Evolutionary conservation across 1,139 yeast species (phyloP), one percentile per base, ranked within the genome.

Genomic region (Kurtzmaniella quercitrusa): DNA sequence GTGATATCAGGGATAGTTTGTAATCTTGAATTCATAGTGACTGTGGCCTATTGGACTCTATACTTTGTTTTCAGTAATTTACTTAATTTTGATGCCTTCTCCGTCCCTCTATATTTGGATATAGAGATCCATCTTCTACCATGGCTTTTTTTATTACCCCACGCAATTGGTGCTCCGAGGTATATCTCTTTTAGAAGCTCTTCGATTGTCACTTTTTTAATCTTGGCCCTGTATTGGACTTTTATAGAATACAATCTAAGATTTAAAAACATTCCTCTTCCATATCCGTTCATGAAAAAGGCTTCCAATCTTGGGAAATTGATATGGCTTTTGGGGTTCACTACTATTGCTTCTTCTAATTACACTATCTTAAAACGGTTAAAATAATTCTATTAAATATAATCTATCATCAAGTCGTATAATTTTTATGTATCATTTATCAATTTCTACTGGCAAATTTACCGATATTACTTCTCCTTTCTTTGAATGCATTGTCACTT

Each of bases 201-300:
- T 12, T 29, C 41, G 7, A 25, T 16, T 18, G 19, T 34, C 14
- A 46, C 49, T 3, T 23, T 19, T 31, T 23, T 39, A 6, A 27
- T 41, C 16, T 41, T 48, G 40, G 39, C 38, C 11, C 29, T 19
- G 8, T 43, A 44, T 38, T 44, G 48, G 48, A 2, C 38, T 9
- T 27, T 29, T 25, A 43, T 49, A n/a, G 43, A 43, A 25, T 34
- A 29, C 38, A 38, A 27, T 40, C 38, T 38, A 23, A 15, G 10
- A 12, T 12, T 18, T n/a, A 12, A 16, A 27, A 14, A 38, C 6
- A 14, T 29, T 6, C 34, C 44, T 14, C 54, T 48, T 42, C 61
- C 61, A 3, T 57, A 57, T 43, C 61, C 61, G 11, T 52, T 56
- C 31, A 44, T 57, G 39, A 48, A 48, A n/a, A 47, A 43, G 2